Base-by-base conservation (phyloP, 352 stramenopile genomes). In the Sclerospora graminicola region DNA sequence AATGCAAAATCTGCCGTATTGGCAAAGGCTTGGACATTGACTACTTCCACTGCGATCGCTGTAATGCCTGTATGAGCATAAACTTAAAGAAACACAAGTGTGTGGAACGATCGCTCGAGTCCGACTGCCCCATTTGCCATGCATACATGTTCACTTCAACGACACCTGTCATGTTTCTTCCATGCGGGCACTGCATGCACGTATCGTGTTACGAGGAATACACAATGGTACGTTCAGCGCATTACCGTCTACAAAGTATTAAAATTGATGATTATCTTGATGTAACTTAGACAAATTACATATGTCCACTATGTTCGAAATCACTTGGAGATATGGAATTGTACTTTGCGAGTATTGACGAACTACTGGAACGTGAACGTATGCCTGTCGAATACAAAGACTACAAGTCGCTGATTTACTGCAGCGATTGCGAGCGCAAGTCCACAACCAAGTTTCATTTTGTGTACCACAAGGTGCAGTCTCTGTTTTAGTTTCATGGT, bases 21-120 rank as follows among this genome's bases (percentile, higher is more conserved):
- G 93, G 92, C 45, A 88, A 95, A 56, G 92, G 93, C 13, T 69
- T 98, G 15, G 89, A 95, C 20, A 95, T 98, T 45, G 95, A 99
- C 64, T 98, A 97, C 63, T 94, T 96, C 41, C 95, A 99, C 64
- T 99, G 95, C 60, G 97, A 98, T 73, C 78, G 84, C 0, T 99
- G 95, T 69, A 99, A 98, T 63, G 92, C 93, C 6, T 99, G 95
- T 61, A 96, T 99, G 58, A 96, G 83, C 51, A 80, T 89, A 48
- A 90, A 67, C 8, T 53, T 92, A 18, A 88, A 89, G 51, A 75
- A 84, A 34, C 91, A 97, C 66, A 93, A 95, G 43, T 98, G 93
- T 39, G 94, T 97, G 41, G 88, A 96, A 49, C 87, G 94, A 44
- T 92, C 85, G 29, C 71, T 98, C 19, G 89, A 98, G 62, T 95